Evolutionary conservation across 2,329 filamentous ascomycete species (phyloP).

Genomic region (Aspergillus felis): DNA sequence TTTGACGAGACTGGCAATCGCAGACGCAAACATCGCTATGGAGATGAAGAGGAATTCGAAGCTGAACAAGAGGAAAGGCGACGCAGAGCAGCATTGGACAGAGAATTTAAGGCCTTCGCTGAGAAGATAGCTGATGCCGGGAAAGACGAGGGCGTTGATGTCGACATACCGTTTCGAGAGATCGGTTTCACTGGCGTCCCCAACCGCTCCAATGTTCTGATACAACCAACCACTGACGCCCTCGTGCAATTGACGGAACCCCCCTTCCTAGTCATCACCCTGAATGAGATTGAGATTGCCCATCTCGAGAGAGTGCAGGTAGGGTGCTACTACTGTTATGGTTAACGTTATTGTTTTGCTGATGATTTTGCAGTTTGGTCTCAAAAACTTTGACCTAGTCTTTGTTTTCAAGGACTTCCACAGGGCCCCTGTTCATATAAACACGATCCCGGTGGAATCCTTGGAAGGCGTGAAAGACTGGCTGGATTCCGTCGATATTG

Average conservation of each 20-base stretch:
- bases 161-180: constrained; percentile 95
- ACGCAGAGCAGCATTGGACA: constrained; percentile 84
- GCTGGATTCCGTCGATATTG: constrained; percentile 92
- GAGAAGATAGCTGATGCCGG: constrained; percentile 97
- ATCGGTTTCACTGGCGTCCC: constrained; percentile 96
- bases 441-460: constrained; percentile 94
- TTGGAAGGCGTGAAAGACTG: constrained; percentile 96
- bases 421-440: constrained; percentile 86
- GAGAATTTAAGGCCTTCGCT: constrained; percentile 91
- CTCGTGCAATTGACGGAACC: constrained; percentile 95
- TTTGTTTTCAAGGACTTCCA: constrained; percentile 98
- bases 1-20: constrained; percentile 98
- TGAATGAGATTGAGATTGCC: constrained; percentile 93
- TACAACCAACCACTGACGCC: constrained; percentile 94
- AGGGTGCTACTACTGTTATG: constrained; percentile 8
- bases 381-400: constrained; percentile 98
- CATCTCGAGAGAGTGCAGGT: constrained; percentile 86
- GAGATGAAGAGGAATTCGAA: constrained; percentile 98
- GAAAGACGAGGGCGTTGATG: constrained; percentile 82
- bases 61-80: constrained; percentile 95
- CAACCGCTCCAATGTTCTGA: constrained; percentile 89
- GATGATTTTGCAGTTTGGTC: constrained; percentile 65
- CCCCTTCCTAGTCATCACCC: constrained; percentile 90
- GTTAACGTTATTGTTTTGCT: constrained; percentile 11
- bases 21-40: constrained; percentile 95